Base-by-base conservation (phyloP, 2,329 filamentous ascomycete genomes). In the Aspergillus ustus region DNA sequence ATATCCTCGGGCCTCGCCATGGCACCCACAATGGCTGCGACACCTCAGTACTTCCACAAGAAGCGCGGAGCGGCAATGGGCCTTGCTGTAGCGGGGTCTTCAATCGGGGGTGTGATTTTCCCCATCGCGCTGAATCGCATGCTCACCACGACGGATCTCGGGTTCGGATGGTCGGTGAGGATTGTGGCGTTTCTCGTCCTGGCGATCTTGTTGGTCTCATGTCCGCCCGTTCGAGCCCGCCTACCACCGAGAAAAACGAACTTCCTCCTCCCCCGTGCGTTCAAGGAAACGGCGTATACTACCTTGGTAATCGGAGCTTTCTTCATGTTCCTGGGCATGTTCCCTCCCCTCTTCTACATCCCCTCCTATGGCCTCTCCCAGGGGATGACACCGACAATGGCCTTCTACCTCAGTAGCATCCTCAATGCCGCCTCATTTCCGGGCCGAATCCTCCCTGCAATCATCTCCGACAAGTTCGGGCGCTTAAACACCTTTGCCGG, bases 81-180 rank as follows among this genome's bases (percentile, higher is more conserved):
- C 2, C 37, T 85, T 2, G 77, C 75, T 0, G 71, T 82, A 0
- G 71, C 80, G 0, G 84, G 83, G 0, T 82, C 80, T 0, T 82
- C 81, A 1, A 67, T 85, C 4, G 85, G 85, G 2, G 85, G 83
- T 8, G 73, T 87, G 43, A 72, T 87, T 25, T 81, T 85, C 45
- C 84, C 85, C 13, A 75, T 82, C 45, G 64, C 67, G 60, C 71
- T 83, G 46, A 82, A 79, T 52, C 80, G 81, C 62, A 75, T 87
- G 69, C 73, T 87, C 19, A 81, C 82, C 57, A 69, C 70, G 25
- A 70, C 77, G 0, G 61, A 61, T 0, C 65, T 87, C 13, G 77
- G 79, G 4, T 82, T 86, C 60, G 81, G 77, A 25, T 87, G 85
- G 85, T 75, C 82, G 0, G 78, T 86, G 0, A 77, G 85, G 3